phyloP scores from a whole-genome alignment of 768 basidiomycete genomes.

The Rhodosporidiobolus odoratus region DNA sequence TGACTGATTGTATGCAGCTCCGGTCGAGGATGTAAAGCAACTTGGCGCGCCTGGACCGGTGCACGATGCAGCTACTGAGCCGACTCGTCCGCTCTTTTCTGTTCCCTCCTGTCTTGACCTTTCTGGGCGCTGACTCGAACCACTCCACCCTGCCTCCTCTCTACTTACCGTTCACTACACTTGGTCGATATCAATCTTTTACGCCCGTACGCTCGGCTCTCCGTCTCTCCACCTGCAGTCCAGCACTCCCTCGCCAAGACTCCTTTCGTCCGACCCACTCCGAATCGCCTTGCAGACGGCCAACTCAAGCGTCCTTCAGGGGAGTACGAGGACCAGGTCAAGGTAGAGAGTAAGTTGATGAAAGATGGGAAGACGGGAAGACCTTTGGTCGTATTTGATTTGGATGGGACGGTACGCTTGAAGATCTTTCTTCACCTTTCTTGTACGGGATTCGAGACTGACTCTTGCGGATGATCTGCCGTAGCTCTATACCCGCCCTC shows the following conservation, averaged over 20 bases:
- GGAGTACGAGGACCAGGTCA: neutral
- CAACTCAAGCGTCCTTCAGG: slow-evolving; percentile 3
- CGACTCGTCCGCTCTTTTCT: neutral
- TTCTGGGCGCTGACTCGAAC: no score
- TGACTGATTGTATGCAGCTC: neutral
- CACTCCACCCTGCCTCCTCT: neutral
- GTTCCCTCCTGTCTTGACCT: neutral
- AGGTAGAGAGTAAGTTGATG: neutral
- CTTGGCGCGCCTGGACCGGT: neutral
- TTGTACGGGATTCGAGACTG: neutral
- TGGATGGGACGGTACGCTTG: slow-evolving; percentile 29
- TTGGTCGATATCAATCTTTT: no score
- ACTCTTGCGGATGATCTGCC: neutral
- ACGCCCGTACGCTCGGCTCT: no score
- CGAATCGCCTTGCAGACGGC: slow-evolving; percentile 17
- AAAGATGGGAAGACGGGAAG: neutral
- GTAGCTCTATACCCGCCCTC: slow-evolving; percentile 33
- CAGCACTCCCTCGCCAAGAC: neutral
- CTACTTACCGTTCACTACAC: neutral
- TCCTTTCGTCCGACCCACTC: neutral
- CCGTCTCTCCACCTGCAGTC: neutral
- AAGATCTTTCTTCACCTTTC: neutral
- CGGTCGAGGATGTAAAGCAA: slow-evolving; percentile 9
- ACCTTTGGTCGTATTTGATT: slow-evolving; percentile 25
- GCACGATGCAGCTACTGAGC: slow-evolving; percentile 20